Percentiles rank a stretch among this genome's conserved stretches.
Evolutionary conservation across 2,329 filamentous ascomycete species (phyloP).

Genomic region (Monilinia polystroma): DNA sequence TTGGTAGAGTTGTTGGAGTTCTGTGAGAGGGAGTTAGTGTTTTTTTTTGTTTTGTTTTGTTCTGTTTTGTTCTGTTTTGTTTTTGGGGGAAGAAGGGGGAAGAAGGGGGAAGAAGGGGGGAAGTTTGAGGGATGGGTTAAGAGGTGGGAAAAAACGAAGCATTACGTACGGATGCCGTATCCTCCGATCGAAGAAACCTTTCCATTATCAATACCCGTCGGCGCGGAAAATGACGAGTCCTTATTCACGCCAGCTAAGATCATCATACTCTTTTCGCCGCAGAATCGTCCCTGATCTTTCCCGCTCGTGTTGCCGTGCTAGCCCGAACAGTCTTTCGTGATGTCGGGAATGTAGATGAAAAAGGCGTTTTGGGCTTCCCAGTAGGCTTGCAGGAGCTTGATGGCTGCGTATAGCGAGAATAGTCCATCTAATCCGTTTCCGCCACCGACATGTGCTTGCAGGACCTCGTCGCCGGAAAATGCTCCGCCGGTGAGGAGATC

Average conservation of each 20-base stretch:
- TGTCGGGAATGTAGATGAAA: background rate
- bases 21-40: too few species aligned
- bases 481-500: too few species aligned
- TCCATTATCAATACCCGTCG: background rate
- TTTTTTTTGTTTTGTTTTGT: too few species aligned
- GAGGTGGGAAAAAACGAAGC: too few species aligned
- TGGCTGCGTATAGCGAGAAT: background rate
- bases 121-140: too few species aligned
- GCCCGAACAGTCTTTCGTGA: background rate
- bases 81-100: too few species aligned
- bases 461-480: too few species aligned
- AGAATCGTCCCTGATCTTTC: background rate
- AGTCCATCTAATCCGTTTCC: background rate
- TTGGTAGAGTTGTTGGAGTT: too few species aligned
- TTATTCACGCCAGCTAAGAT: background rate
- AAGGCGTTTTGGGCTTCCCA: conserved; percentile 8
- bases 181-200: background rate
- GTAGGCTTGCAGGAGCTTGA: conserved; percentile 1
- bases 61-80: too few species aligned
- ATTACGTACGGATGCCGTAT: too few species aligned
- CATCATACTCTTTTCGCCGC: conserved; percentile 6
- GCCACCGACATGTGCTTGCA: background rate
- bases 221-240: background rate
- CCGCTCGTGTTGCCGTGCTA: background rate
- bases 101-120: too few species aligned